Evolutionary conservation across 108 stramenopile genomes (phyloP).

Genomic region (Heterococcus sp.): DNA sequence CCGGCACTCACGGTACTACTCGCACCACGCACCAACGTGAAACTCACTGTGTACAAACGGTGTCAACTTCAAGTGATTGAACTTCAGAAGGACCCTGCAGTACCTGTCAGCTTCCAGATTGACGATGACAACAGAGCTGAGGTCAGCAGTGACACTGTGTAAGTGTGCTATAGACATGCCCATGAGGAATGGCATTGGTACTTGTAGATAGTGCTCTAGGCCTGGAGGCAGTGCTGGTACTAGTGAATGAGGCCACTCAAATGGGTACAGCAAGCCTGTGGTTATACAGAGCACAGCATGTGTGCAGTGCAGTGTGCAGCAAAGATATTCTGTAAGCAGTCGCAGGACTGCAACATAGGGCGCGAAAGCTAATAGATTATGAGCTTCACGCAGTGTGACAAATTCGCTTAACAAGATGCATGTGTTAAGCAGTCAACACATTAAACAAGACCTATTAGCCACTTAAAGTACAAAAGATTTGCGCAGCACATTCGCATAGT

Average conservation of each 20-base stretch:
- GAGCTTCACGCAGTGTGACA: no score
- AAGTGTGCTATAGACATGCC: conserved; percentile 4
- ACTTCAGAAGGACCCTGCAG: neutral
- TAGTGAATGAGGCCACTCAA: conserved; percentile 34
- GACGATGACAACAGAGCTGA: neutral
- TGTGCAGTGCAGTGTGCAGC: no score
- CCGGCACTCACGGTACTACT: neutral
- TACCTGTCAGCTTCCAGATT: neutral
- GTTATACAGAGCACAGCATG: no score
- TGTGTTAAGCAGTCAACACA: no score
- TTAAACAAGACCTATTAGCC: no score
- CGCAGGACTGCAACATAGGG: no score
- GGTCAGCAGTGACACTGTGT: neutral
- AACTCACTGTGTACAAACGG: neutral
- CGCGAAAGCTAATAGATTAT: no score
- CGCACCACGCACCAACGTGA: neutral
- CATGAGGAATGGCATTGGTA: conserved; percentile 37
- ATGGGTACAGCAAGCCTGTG: neutral
- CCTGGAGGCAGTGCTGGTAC: conserved; percentile 30
- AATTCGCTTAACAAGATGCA: no score
- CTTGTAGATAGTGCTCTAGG: conserved; percentile 36
- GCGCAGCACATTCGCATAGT: no score
- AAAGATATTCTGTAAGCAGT: no score
- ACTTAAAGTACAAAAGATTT: no score
- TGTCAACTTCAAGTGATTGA: no score